phyloP scores from a whole-genome alignment of 352 stramenopile genomes.

The Phytophthora sp. region DNA sequence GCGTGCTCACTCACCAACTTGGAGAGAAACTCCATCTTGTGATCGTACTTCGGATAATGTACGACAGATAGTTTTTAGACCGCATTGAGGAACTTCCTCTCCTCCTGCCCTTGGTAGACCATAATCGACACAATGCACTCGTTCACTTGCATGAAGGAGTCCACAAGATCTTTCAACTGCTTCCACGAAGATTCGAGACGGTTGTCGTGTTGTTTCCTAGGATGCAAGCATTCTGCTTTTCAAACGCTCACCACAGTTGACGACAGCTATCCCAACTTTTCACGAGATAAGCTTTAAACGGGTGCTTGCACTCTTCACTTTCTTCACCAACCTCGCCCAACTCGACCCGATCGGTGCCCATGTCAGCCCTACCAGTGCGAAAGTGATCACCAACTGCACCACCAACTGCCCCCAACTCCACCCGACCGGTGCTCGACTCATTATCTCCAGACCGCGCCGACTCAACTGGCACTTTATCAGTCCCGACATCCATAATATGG shows the following conservation, averaged over 20 bases:
- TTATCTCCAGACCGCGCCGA: neutral
- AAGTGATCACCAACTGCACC: no score
- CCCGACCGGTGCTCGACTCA: neutral
- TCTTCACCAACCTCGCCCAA: neutral
- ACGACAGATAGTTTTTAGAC: constrained; percentile 21
- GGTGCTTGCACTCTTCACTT: constrained; percentile 4
- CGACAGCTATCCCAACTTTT: constrained; percentile 35
- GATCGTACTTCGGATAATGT: constrained; percentile 19
- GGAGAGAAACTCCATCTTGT: constrained; percentile 14
- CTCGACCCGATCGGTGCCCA: no score
- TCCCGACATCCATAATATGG: constrained; percentile 1
- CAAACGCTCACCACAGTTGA: constrained; percentile 23
- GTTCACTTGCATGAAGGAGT: constrained; percentile 25
- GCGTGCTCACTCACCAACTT: constrained; percentile 36
- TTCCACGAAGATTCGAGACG: constrained; percentile 35
- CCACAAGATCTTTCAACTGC: constrained; percentile 27
- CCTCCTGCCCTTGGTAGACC: constrained; percentile 21
- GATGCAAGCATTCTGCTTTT: constrained; percentile 19
- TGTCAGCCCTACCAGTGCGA: no score
- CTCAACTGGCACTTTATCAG: neutral
- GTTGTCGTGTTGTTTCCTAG: constrained; percentile 40
- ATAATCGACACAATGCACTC: constrained; percentile 28
- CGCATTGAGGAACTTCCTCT: constrained; percentile 19
- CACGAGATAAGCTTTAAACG: constrained; percentile 29
- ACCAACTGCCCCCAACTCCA: no score